Base-by-base conservation (phyloP, 1,139 yeast species). In the Geotrichum histeridarum region DNA sequence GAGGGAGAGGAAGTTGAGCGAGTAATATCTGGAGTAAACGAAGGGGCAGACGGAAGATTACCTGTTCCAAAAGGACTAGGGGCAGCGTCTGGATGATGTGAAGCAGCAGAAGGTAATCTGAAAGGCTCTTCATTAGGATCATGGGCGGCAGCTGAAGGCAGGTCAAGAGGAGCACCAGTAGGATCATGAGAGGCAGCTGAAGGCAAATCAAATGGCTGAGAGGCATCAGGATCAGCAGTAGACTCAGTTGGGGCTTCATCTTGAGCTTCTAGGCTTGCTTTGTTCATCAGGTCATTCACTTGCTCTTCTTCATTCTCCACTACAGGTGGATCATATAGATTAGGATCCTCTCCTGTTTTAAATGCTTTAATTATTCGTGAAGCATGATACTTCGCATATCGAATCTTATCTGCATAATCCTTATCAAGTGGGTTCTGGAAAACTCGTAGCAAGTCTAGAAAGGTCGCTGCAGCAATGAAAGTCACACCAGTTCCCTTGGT, bases 341-440 rank as follows among this genome's bases (percentile, higher is more conserved):
- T 81, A 1, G 86, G 85, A 62, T 82, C 82, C 30, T 72, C 73
- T 0, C 79, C 80, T 1, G 64, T 62, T 56, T 73, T 77, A 41
- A 70, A 58, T 0, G 79, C 74, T 55, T 74, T 77, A 39, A 80
- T 63, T 41, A 82, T 81, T 43, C 84, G 67, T 11, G 81, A 74
- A 4, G 84, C 81, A 59, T 82, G 85, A 61, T 70, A 82, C 64
- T 82, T 82, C 8, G 83, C 76, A 61, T 78, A 82, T 65, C 78
- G 80, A 48, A 74, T 70, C 63, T 77, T 78, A 51, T 75, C 74
- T 4, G 58, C 47, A 7, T 70, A 57, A n/a, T 65, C 70, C n/a
- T 58, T 38, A 7, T 64, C 64, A 45, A 66, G 54, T 8, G 48
- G 45, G 32, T 60, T 65, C 12, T 68, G 71, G 50, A 76, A 76